These are phyloP conservation scores for Penicillium sp. DNA, from an alignment of 2,329 filamentous ascomycete species.

Conservation along the genomic window DNA sequence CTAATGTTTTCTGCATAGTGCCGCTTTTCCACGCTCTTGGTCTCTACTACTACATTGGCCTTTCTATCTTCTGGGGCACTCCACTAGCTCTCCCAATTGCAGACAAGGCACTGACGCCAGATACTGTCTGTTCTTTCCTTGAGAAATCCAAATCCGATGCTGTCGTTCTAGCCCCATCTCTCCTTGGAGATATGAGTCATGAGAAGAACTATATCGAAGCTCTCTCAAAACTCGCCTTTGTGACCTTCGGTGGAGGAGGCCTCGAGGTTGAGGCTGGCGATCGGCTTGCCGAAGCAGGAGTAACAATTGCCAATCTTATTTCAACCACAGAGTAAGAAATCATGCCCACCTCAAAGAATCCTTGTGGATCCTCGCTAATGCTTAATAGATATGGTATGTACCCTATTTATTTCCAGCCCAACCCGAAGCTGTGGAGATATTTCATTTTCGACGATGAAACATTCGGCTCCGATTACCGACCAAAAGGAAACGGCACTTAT, in stretches of 20 bases:
- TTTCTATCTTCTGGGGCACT: slow-evolving; percentile 36
- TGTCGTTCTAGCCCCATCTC: slow-evolving; percentile 42
- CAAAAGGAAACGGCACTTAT: neutral
- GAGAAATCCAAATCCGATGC: slow-evolving; percentile 30
- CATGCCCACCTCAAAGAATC: neutral
- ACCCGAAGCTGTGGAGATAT: neutral
- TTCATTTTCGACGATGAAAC: slow-evolving; percentile 10
- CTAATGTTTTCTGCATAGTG: neutral
- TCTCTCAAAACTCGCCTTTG: slow-evolving; percentile 39
- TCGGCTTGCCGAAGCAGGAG: slow-evolving; percentile 9
- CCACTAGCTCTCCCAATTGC: slow-evolving; percentile 35
- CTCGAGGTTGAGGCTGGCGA: slow-evolving; percentile 7
- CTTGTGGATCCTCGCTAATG: neutral
- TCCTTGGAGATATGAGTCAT: slow-evolving; percentile 51
- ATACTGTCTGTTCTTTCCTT: slow-evolving; percentile 39
- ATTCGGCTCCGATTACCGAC: slow-evolving; percentile 2
- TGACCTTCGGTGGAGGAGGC: slow-evolving; percentile 46
- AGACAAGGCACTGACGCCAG: slow-evolving; percentile 41
- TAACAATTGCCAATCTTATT: slow-evolving; percentile 2
- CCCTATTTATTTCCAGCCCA: neutral
- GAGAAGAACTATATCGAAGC: slow-evolving; percentile 32
- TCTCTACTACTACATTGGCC: neutral
- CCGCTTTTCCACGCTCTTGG: slow-evolving; percentile 6
- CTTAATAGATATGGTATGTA: neutral
- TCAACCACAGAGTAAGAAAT: slow-evolving; percentile 14